Percentiles rank a stretch among this genome's conserved stretches.
phyloP scores from a whole-genome alignment of 805 yeast species.

The Schwanniomyces sp. region DNA sequence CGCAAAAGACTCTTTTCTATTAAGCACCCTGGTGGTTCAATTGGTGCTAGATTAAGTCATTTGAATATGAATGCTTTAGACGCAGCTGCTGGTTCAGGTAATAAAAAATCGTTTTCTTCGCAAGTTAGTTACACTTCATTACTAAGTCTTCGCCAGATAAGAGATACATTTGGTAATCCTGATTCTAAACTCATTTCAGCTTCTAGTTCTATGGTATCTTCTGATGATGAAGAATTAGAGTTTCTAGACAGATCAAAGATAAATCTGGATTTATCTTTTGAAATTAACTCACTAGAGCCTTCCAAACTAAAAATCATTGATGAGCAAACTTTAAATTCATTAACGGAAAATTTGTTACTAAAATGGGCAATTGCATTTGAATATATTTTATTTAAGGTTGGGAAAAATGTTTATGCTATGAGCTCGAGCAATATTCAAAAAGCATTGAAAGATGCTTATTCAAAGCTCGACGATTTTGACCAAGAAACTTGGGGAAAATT shows the following conservation, averaged over 20 bases:
- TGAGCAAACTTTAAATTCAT: conserved; percentile 7
- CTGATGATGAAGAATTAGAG: conserved; percentile 20
- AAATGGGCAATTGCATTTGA: conserved; percentile 36
- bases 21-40: conserved; percentile 91
- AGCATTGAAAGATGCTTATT: conserved; percentile 1
- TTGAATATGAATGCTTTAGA: conserved; percentile 25
- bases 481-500: conserved; percentile 4
- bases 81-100: conserved; percentile 1
- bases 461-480: not conserved
- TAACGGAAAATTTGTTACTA: conserved; percentile 35
- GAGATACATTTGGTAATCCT: not conserved
- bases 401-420: conserved; percentile 1
- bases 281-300: conserved; percentile 11
- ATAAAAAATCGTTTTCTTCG: conserved; percentile 10
- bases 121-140: conserved; percentile 10
- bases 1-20: conserved; percentile 61
- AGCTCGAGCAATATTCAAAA: conserved; percentile 2
- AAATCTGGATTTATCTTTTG: conserved; percentile 16
- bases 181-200: conserved; percentile 5
- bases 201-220: conserved; percentile 14
- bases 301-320: conserved; percentile 18
- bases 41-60: conserved; percentile 54
- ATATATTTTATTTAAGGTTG: conserved; percentile 6
- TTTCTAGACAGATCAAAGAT: conserved; percentile 13
- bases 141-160: conserved; percentile 13